Conservation (phyloP, 345 rosid genomes). For the Hypericum perforatum region DNA sequence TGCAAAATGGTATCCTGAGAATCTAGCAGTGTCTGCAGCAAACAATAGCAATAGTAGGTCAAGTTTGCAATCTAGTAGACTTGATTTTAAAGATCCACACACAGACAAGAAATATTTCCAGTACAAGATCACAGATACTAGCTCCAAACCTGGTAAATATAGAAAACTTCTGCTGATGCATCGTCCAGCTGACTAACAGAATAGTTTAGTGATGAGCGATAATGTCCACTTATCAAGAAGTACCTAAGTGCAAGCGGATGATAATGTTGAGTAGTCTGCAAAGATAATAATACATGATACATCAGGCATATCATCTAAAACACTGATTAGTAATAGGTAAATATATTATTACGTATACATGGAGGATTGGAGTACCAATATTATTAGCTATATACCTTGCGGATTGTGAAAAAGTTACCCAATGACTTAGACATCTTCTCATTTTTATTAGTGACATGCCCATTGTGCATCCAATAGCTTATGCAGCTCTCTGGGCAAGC, state of each 20-base stretch:
- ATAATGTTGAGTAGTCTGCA: constrained; percentile 54
- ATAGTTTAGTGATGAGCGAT: constrained; percentile 76
- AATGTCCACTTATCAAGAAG: constrained; percentile 77
- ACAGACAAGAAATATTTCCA: background rate
- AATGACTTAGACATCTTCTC: constrained; percentile 82
- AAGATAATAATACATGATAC: background rate
- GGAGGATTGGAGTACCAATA: too few relatives aligned
- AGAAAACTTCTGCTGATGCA: constrained; percentile 61
- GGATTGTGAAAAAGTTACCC: constrained; percentile 62
- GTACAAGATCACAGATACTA: background rate
- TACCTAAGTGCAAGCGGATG: constrained; percentile 78
- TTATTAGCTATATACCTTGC: constrained; percentile 31
- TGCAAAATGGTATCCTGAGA: constrained; percentile 48
- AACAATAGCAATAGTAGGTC: constrained; percentile 2
- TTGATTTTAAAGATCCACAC: too few relatives aligned
- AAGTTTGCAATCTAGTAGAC: background rate
- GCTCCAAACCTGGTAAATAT: constrained; percentile 67
- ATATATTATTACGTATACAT: too few relatives aligned
- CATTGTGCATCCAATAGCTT: constrained; percentile 88
- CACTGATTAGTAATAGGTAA: too few relatives aligned
- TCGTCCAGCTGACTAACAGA: constrained; percentile 51
- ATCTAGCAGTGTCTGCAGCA: constrained; percentile 60
- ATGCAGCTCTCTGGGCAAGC: constrained; percentile 50
- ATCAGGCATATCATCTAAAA: too few relatives aligned
- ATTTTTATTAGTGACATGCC: constrained; percentile 71